Conservation (phyloP, 352 stramenopile species). For the Pythium biforme region DNA sequence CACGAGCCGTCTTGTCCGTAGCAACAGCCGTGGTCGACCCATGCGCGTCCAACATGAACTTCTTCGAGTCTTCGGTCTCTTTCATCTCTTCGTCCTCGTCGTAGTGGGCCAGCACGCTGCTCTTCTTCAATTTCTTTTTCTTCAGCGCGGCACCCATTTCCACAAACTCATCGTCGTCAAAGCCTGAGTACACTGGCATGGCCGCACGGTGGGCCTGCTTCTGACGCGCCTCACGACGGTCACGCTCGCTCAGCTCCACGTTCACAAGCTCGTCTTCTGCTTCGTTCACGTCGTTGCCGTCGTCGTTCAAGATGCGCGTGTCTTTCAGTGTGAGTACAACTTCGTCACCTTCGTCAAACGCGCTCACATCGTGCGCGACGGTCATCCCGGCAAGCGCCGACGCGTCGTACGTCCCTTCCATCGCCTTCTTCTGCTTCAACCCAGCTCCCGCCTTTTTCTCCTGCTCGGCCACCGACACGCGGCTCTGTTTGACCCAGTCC, state of each 20-base stretch:
- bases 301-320: conserved; percentile 73
- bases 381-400: conserved; percentile 83
- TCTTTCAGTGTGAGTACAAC: conserved; percentile 95
- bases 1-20: background rate
- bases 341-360: conserved; percentile 90
- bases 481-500: conserved; percentile 74
- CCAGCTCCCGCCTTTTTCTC: conserved; percentile 19
- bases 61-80: conserved; percentile 36
- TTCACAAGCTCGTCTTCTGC: conserved; percentile 84
- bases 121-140: conserved; percentile 36
- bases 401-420: conserved; percentile 51
- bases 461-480: conserved; percentile 26
- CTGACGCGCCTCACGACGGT: conserved; percentile 47
- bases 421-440: background rate
- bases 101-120: conserved; percentile 83
- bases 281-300: conserved; percentile 84
- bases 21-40: conserved; percentile 22
- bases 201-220: conserved; percentile 39
- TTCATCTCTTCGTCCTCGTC: conserved; percentile 77
- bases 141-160: conserved; percentile 47
- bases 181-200: conserved; percentile 91
- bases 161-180: conserved; percentile 97
- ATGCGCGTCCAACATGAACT: conserved; percentile 56
- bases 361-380: conserved; percentile 85
- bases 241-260: conserved; percentile 75